These are phyloP conservation scores for Aspergillus chevalieri DNA, from an alignment of 2,329 filamentous ascomycete species.

Conservation along the genomic window DNA sequence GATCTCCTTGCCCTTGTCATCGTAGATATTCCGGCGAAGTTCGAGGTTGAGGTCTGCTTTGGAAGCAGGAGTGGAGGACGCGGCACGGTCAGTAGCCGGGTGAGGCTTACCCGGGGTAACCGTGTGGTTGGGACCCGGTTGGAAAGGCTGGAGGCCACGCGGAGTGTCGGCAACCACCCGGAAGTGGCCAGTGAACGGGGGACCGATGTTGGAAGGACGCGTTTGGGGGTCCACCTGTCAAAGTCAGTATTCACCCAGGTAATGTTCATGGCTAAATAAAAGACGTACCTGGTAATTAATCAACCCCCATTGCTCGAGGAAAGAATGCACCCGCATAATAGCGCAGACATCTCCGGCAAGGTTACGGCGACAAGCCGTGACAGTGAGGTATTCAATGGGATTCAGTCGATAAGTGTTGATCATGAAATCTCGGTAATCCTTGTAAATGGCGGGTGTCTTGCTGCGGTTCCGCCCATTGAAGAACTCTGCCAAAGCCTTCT, in stretches of 20 bases:
- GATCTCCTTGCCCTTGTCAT: conserved; percentile 81
- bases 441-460: conserved; percentile 95
- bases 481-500: conserved; percentile 92
- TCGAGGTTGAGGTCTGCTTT: conserved; percentile 88
- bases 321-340: conserved; percentile 97
- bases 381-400: conserved; percentile 90
- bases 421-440: conserved; percentile 99
- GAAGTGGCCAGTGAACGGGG: conserved; percentile 96
- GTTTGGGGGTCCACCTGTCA: conserved; percentile 88
- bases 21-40: conserved; percentile 90
- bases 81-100: conserved; percentile 64
- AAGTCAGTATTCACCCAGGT: conserved; percentile 4
- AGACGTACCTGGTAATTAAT: conserved; percentile 90
- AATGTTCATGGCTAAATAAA: neutral
- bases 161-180: conserved; percentile 93
- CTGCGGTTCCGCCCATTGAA: conserved; percentile 98
- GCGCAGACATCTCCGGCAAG: conserved; percentile 95
- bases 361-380: conserved; percentile 91
- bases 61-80: conserved; percentile 56
- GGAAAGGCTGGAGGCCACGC: conserved; percentile 87
- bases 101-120: conserved; percentile 57
- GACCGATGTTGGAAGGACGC: conserved; percentile 87
- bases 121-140: conserved; percentile 73
- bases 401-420: conserved; percentile 98
- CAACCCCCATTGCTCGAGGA: conserved; percentile 96